These are phyloP conservation scores for Rhodotorula sp. DNA, from an alignment of 1,284 basidiomycete species.

Conservation along the genomic window DNA sequence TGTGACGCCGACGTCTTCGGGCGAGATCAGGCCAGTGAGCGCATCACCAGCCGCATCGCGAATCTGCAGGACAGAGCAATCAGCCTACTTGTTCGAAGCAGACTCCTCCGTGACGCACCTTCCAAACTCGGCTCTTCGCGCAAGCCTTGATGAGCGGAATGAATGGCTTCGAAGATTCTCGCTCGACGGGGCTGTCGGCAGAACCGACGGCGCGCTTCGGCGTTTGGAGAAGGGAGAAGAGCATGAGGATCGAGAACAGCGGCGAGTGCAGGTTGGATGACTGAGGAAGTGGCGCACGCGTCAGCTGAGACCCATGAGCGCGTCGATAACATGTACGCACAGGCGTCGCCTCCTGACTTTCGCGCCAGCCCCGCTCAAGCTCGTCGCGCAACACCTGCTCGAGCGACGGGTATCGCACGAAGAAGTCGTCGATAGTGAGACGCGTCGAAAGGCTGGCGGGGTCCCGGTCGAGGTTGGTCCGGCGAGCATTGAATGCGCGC, in stretches of 20 bases:
- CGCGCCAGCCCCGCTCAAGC: constrained; percentile 30
- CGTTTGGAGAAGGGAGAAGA: constrained; percentile 38
- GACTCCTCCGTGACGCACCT: constrained; percentile 17
- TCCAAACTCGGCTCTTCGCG: constrained; percentile 36
- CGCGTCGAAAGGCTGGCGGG: constrained; percentile 20
- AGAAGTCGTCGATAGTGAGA: constrained; percentile 35
- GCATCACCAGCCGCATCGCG: constrained; percentile 40
- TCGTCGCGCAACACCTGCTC: constrained; percentile 23
- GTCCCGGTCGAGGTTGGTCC: constrained; percentile 39
- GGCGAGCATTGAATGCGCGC: constrained; percentile 45
- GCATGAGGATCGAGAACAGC: constrained; percentile 42
- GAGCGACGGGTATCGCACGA: constrained; percentile 33
- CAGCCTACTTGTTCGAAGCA: not conserved
- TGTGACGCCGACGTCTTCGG: constrained; percentile 12
- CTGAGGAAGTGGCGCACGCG: not conserved
- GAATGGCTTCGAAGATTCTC: constrained; percentile 14
- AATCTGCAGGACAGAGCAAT: constrained; percentile 14
- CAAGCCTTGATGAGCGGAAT: constrained; percentile 31
- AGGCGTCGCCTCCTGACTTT: constrained; percentile 29
- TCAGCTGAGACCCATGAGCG: not conserved
- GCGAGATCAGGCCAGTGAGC: constrained; percentile 30
- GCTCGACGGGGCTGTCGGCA: not conserved
- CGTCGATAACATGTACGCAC: constrained; percentile 1
- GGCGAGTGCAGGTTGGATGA: constrained; percentile 35
- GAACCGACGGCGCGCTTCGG: constrained; percentile 9